These are phyloP conservation scores for Yamadazyma dendronema DNA, from an alignment of 1,139 yeast genomes.

Conservation along the genomic window DNA sequence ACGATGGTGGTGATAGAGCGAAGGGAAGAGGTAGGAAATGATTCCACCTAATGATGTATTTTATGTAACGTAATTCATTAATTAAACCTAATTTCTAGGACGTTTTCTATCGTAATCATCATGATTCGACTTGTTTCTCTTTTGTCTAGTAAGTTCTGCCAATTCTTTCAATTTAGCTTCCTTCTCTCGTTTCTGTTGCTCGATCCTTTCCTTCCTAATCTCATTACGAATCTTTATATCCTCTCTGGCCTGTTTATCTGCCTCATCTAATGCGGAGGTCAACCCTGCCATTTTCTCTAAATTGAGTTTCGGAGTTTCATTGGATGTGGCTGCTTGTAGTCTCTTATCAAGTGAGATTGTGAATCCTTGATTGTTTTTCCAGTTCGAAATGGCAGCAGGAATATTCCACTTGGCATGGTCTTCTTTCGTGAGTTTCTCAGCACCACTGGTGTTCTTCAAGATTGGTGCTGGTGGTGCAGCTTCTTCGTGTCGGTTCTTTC, in stretches of 20 bases:
- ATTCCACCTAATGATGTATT: conserved; percentile 2
- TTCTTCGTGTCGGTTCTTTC: conserved; percentile 64
- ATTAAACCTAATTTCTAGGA: conserved; percentile 5
- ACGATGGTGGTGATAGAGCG: conserved; percentile 52
- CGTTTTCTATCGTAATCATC: conserved; percentile 6
- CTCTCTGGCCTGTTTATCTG: conserved; percentile 72
- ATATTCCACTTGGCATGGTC: conserved; percentile 84
- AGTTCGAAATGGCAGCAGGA: conserved; percentile 89
- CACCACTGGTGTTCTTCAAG: conserved; percentile 22
- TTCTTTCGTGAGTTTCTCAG: conserved; percentile 58
- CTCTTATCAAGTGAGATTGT: conserved; percentile 81
- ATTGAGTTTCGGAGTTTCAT: conserved; percentile 38
- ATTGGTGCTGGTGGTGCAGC: conserved; percentile 68
- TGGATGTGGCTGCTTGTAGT: conserved; percentile 51
- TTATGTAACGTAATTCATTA: background rate
- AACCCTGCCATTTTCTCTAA: conserved; percentile 59
- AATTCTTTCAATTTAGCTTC: conserved; percentile 58
- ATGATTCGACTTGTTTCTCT: conserved; percentile 4
- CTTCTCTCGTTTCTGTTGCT: conserved; percentile 54
- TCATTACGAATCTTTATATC: conserved; percentile 64
- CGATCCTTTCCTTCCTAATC: conserved; percentile 51
- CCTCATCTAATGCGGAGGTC: conserved; percentile 70
- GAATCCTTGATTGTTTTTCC: conserved; percentile 95
- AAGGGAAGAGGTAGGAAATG: conserved; percentile 15
- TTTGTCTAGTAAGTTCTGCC: conserved; percentile 53